phyloP scores from a whole-genome alignment of 1,139 yeast genomes.

The Kluyveromyces marxianus region DNA sequence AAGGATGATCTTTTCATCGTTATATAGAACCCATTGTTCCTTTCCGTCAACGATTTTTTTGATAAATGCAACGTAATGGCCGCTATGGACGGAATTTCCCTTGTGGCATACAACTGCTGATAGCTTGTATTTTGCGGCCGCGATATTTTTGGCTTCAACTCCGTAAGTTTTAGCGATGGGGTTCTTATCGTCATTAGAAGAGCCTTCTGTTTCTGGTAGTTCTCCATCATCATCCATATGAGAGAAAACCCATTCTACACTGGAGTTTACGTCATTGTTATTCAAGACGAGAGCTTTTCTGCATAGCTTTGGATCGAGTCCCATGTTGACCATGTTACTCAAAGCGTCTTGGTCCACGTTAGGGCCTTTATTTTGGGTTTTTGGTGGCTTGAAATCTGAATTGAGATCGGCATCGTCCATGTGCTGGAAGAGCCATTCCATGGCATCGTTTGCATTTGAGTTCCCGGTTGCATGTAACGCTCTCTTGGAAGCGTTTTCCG shows the following conservation, averaged over 20 bases:
- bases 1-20: conserved; percentile 86
- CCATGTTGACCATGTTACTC: conserved; percentile 52
- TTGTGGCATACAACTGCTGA: conserved; percentile 84
- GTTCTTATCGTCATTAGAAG: neutral
- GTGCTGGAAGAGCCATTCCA: conserved; percentile 86
- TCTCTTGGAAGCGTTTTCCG: conserved; percentile 53
- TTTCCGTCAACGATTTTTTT: conserved; percentile 37
- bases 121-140: conserved; percentile 40
- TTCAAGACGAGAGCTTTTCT: conserved; percentile 59
- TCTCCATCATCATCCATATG: conserved; percentile 65
- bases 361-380: too few relatives aligned
- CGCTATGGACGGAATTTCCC: conserved; percentile 90
- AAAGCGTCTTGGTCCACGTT: conserved; percentile 44
- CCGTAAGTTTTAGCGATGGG: conserved; percentile 9
- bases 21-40: conserved; percentile 73
- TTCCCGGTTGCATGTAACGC: conserved; percentile 74
- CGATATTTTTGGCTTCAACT: conserved; percentile 13
- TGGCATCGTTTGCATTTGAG: conserved; percentile 61
- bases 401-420: conserved; percentile 81
- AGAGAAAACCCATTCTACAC: conserved; percentile 84
- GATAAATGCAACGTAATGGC: conserved; percentile 87
- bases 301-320: conserved; percentile 58
- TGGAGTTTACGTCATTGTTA: conserved; percentile 55
- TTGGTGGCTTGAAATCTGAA: conserved; percentile 41
- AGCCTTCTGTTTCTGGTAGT: conserved; percentile 9